Base-by-base conservation (phyloP, 805 yeast genomes). In the Nakazawaea laoshanensis region DNA sequence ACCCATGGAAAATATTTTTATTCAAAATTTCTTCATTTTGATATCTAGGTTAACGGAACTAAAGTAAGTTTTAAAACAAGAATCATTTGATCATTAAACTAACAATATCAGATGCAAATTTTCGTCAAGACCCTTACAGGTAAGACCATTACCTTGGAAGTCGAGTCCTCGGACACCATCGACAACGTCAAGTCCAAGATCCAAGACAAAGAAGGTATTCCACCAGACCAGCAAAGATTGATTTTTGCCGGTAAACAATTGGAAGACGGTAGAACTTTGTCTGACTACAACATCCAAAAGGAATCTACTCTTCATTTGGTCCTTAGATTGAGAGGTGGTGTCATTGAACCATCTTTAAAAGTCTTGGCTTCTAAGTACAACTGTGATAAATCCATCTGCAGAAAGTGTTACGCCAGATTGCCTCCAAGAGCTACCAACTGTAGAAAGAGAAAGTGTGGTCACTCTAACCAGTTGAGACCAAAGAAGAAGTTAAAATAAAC, bases 391-490 rank as follows among this genome's bases (percentile, higher is more conserved):
- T 67, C 95, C 51, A 89, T 92, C 67, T 92, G 98, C 81, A 94
- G 98, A 74, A 85, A 88, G 69, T 92, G 98, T 78, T 92, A 92
- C 82, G 96, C 98, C 59, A 92, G 98, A 80, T 88, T 92, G 65
- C 98, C 98, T 64, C 96, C 98, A 73, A 94, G 97, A 84, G 98
- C 98, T 59, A 92, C 97, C 72, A 92, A 92, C 96, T 92, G 98
- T 82, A 87, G 98, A 79, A 92, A 92, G 97, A 87, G 96, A 86
- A 92, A 92, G 82, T 92, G 98, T 75, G 98, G 98, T 64, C 98
- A 92, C 94, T 77, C 96, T 67, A 92, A 92, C 81, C 98, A 92
- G 78, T 85, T 92, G 72, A 87, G 98, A 79, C 97, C 97, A 74
- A 92, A 89, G 94, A 89, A 89, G 94, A 89, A 89, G 88, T 79